A percentile compares a stretch with the other conserved stretches of the same genome.
phyloP scores from a whole-genome alignment of 208 protist genomes.

The Trypanosoma boissoni region DNA sequence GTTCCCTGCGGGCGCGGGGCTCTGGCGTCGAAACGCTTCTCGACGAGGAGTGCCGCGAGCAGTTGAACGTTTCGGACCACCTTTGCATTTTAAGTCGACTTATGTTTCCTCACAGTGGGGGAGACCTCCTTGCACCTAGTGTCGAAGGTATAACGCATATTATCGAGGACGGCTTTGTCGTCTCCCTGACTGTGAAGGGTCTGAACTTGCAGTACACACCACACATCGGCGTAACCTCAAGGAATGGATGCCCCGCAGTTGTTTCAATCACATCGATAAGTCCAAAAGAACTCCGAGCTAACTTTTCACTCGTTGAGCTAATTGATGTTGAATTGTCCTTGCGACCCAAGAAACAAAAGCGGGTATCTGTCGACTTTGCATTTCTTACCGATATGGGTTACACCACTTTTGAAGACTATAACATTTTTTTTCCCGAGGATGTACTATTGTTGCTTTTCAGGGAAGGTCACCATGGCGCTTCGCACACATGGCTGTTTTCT shows the following conservation, averaged over 20 bases:
- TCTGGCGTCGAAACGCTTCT: slow-evolving; percentile 11
- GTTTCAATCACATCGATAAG: slow-evolving; percentile 3
- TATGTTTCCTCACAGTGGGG: slow-evolving; percentile 12
- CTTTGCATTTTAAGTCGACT: slow-evolving; percentile 21
- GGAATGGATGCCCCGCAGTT: slow-evolving; percentile 2
- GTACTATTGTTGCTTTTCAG: slow-evolving; percentile 18
- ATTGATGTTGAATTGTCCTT: slow-evolving; percentile 6
- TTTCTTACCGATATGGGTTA: slow-evolving; percentile 22
- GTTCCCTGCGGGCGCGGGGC: slow-evolving; percentile 11
- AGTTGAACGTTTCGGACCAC: slow-evolving; percentile 20
- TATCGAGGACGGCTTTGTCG: slow-evolving; percentile 25
- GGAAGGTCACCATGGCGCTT: background rate
- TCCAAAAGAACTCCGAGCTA: slow-evolving; percentile 11
- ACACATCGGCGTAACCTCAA: slow-evolving; percentile 19
- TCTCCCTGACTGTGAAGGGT: slow-evolving; percentile 33
- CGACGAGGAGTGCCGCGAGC: slow-evolving; percentile 23
- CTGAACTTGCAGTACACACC: slow-evolving; percentile 45
- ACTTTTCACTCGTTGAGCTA: slow-evolving; percentile 24
- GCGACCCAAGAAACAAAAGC: background rate
- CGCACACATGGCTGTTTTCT: slow-evolving; percentile 20
- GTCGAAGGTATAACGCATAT: slow-evolving; percentile 24
- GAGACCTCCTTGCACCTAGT: slow-evolving; percentile 26
- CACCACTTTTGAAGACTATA: slow-evolving; percentile 5
- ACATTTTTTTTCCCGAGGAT: slow-evolving; percentile 19
- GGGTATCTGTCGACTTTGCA: slow-evolving; percentile 12